A percentile compares a stretch with the other conserved stretches of the same genome.
These are phyloP conservation scores for Stylonectria norvegica DNA, from an alignment of 2,329 filamentous ascomycete species.

Conservation along the genomic window DNA sequence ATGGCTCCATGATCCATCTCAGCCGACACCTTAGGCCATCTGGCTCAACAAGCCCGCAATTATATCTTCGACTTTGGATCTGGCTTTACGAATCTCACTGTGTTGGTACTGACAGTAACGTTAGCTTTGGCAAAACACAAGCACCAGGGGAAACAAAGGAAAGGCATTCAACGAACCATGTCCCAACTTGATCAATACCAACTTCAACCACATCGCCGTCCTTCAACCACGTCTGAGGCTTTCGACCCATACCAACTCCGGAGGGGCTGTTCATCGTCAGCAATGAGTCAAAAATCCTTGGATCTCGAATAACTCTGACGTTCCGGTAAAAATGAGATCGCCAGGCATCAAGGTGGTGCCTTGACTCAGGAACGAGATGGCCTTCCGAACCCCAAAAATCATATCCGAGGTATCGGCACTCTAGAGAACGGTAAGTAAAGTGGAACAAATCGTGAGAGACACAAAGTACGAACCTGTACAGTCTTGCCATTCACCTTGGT, in stretches of 20 bases:
- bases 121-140: neutral
- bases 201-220: conserved; percentile 70
- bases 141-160: neutral
- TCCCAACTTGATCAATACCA: conserved; percentile 62
- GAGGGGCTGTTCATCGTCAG: conserved; percentile 43
- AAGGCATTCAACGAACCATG: conserved; percentile 35
- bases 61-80: conserved; percentile 32
- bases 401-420: conserved; percentile 56
- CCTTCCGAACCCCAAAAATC: conserved; percentile 60
- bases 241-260: conserved; percentile 68
- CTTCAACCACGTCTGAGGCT: conserved; percentile 64
- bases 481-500: conserved; percentile 58
- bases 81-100: conserved; percentile 29
- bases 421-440: conserved; percentile 26
- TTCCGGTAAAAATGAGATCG: conserved; percentile 65
- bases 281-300: neutral
- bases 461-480: conserved; percentile 45
- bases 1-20: no score
- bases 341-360: conserved; percentile 62
- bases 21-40: no score
- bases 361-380: conserved; percentile 56
- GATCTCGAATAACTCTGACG: conserved; percentile 40
- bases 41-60: no score
- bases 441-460: no score
- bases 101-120: conserved; percentile 25